Evolutionary conservation across 2,329 filamentous ascomycete species (phyloP), one percentile per base, ranked within the genome.

Genomic region (Xylariaceae sp.): DNA sequence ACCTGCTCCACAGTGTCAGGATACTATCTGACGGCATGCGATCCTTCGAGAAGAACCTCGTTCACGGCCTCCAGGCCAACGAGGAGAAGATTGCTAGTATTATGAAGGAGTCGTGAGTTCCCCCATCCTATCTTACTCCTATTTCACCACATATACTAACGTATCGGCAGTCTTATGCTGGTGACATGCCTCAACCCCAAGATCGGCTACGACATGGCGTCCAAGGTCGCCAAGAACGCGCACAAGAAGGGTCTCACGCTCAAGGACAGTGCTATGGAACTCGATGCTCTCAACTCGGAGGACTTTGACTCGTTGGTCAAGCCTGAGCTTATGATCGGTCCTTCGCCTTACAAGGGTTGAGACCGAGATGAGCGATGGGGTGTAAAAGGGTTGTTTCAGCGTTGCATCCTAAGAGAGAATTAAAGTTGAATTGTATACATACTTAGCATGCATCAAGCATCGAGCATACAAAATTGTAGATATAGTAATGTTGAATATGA

Each of bases 111-210:
- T 94, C 88, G 89, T 92, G 79, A 79, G 82, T 68, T 45, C 53
- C 49, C 55, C 1, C 45, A 3, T 27, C n/a, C 22, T 19, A 3
- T 2, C 17, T 17, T 10, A 11, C n/a, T 11, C 18, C 44, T 1
- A 18, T 22, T 39, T 33, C 3, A 22, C 12, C 22, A 32, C 39
- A 17, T 42, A 54, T 49, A 57, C 32, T 6, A 42, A 10, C 39
- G 9, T 11, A 31, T 30, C 39, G 32, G 33, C 42, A 95, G 90
- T 67, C 81, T 99, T 63, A 99, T 99, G 94, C 82, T 97, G 59
- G 94, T 97, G 33, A 99, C 94, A 58, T 96, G 92, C 79, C 80
- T 97, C 56, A 96, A 96, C 80, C 90, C 91, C 61, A 89, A 95
- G 72, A 96, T 97, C 67, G 92, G 91, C 53, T 96, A 96, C 72